Percentiles rank a stretch among this genome's conserved stretches.
Evolutionary conservation across 2,329 filamentous ascomycete species (phyloP).

Genomic region (Didymella segeticola): DNA sequence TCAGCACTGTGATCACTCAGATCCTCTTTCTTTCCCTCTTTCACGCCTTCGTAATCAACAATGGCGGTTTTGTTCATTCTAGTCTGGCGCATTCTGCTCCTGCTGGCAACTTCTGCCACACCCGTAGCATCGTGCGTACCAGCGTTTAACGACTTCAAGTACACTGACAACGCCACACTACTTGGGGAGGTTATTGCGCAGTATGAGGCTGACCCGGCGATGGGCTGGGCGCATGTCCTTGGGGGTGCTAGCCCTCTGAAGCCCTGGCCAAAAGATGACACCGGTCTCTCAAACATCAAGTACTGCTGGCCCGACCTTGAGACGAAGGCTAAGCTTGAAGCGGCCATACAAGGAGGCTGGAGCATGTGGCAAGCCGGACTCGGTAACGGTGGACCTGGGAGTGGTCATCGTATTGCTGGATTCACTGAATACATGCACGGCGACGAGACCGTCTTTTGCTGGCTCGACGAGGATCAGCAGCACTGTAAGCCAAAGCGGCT

Average conservation of each 20-base stretch:
- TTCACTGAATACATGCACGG: neutral
- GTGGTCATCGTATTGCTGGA: conserved; percentile 4
- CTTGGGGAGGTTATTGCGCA: conserved; percentile 1
- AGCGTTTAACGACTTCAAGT: conserved; percentile 14
- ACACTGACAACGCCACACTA: conserved; percentile 8
- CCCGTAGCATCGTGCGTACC: neutral
- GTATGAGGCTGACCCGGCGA: neutral
- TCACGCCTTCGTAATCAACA: neutral
- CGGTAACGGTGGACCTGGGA: neutral
- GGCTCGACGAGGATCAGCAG: neutral
- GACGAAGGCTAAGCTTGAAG: neutral
- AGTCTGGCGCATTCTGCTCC: neutral
- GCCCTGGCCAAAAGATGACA: conserved; percentile 3
- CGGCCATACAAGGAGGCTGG: neutral
- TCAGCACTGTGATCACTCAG: neutral
- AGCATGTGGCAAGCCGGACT: neutral
- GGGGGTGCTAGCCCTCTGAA: conserved; percentile 4
- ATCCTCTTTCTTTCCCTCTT: neutral
- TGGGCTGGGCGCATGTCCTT: neutral
- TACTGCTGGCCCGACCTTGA: neutral
- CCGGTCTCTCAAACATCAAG: neutral
- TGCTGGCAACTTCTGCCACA: neutral
- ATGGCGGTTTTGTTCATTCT: neutral
- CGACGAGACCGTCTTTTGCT: neutral
- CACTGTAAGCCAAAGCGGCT: neutral